These are phyloP conservation scores for Colletotrichum sp. DNA, from an alignment of 2,329 filamentous ascomycete species.

Conservation along the genomic window DNA sequence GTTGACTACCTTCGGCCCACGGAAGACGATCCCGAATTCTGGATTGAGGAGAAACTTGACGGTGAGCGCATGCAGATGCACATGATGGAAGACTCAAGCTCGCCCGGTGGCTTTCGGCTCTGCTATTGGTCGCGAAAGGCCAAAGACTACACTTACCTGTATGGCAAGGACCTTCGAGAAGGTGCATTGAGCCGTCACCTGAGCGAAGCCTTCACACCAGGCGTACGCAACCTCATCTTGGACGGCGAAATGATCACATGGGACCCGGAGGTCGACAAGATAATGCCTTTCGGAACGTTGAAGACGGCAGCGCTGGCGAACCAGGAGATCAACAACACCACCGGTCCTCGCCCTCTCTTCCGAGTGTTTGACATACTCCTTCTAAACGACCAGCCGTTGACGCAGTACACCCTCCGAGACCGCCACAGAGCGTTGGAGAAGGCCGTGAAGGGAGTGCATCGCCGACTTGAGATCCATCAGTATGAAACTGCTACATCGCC, in stretches of 20 bases:
- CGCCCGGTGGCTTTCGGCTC: constrained; percentile 76
- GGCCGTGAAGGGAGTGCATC: constrained; percentile 72
- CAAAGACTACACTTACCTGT: constrained; percentile 95
- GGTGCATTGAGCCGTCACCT: constrained; percentile 83
- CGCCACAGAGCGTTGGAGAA: constrained; percentile 76
- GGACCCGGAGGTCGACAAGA: constrained; percentile 85
- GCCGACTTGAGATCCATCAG: constrained; percentile 83
- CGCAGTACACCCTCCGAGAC: constrained; percentile 82
- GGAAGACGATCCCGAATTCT: constrained; percentile 79
- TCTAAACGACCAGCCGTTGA: constrained; percentile 81
- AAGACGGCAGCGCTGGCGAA: constrained; percentile 89
- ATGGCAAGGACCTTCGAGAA: constrained; percentile 81
- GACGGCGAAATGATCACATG: constrained; percentile 99
- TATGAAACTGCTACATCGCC: constrained; percentile 70
- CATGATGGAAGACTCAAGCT: constrained; percentile 74
- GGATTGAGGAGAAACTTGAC: constrained; percentile 98
- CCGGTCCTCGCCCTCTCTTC: constrained; percentile 76
- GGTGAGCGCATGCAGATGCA: constrained; percentile 98
- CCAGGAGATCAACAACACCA: constrained; percentile 71
- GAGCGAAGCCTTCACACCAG: constrained; percentile 74
- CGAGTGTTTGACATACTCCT: constrained; percentile 91
- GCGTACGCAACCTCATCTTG: constrained; percentile 85
- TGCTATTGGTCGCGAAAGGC: constrained; percentile 95
- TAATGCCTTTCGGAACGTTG: constrained; percentile 88
- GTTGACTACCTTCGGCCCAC: constrained; percentile 70